phyloP scores from a whole-genome alignment of 768 basidiomycete genomes.

The Termitomyces sp. region DNA sequence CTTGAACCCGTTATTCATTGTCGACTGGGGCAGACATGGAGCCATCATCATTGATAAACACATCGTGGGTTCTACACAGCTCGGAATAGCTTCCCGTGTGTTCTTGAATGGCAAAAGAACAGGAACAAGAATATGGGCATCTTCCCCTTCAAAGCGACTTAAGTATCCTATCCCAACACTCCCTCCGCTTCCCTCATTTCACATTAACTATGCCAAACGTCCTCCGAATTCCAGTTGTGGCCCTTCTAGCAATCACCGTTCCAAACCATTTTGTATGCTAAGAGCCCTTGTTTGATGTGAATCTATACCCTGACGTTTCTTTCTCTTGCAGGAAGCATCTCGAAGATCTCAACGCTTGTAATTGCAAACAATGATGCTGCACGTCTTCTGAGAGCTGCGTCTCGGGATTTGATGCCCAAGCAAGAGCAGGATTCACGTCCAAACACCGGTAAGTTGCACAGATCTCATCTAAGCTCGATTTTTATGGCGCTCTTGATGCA shows the following conservation, averaged over 20 bases:
- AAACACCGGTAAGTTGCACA: neutral
- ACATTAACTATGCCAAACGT: constrained; percentile 18
- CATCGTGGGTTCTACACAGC: no score
- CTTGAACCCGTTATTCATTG: no score
- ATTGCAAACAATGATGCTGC: constrained; percentile 9
- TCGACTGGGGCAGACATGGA: no score
- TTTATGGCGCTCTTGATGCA: neutral
- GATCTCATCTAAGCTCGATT: neutral
- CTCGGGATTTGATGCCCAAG: neutral
- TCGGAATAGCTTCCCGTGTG: no score
- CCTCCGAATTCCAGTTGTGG: constrained; percentile 4
- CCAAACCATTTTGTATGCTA: no score
- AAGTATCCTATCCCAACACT: constrained; percentile 23
- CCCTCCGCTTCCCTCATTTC: constrained; percentile 15
- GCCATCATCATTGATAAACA: no score
- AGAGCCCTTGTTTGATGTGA: no score
- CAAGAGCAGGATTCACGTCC: neutral
- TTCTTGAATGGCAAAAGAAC: no score
- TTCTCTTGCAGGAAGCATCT: neutral
- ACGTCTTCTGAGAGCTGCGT: neutral
- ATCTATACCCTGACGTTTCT: no score
- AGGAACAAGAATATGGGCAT: constrained; percentile 16
- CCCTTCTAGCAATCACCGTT: neutral
- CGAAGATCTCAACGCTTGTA: neutral
- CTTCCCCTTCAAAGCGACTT: constrained; percentile 20